A percentile compares a stretch with the other conserved stretches of the same genome.
Conservation (phyloP, 306 rosid species). For the Fagus sylvatica region DNA sequence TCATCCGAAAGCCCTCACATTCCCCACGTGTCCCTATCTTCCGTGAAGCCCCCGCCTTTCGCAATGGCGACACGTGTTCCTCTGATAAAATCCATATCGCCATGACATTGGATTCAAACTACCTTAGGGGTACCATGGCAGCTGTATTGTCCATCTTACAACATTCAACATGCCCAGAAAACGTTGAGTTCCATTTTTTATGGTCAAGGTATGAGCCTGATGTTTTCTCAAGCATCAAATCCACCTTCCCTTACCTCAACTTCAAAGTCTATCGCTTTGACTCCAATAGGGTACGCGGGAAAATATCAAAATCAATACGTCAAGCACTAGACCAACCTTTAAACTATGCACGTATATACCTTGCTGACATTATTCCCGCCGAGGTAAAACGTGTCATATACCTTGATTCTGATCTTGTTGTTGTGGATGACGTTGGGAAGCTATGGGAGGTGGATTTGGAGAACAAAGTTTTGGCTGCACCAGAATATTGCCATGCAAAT, state of each 20-base stretch:
- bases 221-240: constrained; percentile 59
- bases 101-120: constrained; percentile 86
- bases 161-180: constrained; percentile 77
- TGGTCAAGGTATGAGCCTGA: constrained; percentile 64
- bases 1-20: constrained; percentile 43
- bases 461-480: constrained; percentile 78
- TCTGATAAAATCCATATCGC: constrained; percentile 60
- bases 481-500: constrained; percentile 81
- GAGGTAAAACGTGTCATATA: constrained; percentile 68
- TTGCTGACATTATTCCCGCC: constrained; percentile 60
- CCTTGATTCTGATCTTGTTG: constrained; percentile 77
- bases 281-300: constrained; percentile 61
- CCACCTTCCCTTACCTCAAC: constrained; percentile 79
- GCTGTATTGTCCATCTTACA: constrained; percentile 75
- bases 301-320: constrained; percentile 74
- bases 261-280: constrained; percentile 68
- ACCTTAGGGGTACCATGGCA: constrained; percentile 80
- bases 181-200: constrained; percentile 69
- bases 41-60: constrained; percentile 73
- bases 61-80: constrained; percentile 56
- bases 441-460: constrained; percentile 76
- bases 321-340: constrained; percentile 84
- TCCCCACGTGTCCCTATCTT: constrained; percentile 41
- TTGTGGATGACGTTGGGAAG: constrained; percentile 71
- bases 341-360: constrained; percentile 78